Base-by-base conservation (phyloP, 371 early-diverging fungal species). In the Conidiobolus incongruus region DNA sequence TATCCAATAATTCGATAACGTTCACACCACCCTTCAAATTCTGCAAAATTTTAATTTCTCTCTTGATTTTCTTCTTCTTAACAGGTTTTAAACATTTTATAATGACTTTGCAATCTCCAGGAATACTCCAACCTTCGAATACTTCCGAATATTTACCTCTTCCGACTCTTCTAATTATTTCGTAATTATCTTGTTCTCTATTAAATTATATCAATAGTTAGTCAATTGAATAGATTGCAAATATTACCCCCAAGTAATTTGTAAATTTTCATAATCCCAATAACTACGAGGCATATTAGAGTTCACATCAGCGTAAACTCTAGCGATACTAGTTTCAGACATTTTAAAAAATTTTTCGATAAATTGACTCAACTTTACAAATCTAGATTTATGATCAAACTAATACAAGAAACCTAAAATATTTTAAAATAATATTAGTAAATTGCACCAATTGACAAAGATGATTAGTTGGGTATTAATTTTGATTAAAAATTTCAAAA, bases 71-170 rank as follows among this genome's bases (percentile, higher is more conserved):
- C 77, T 90, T 91, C 76, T 90, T 88, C 69, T 89, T 88, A 47
- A 98, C 90, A 2, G 99, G 99, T 64, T 99, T 98, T 48, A 99
- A 69, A 10, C 95, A 96, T 66, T 99, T 99, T 70, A 99, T 97
- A 51, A 97, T 84, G 59, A 90, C 86, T 54, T 81, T 76, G 47
- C 75, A 63, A 49, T 66, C 55, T 56, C 66, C 72, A 43, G 60
- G 65, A 33, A 85, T 64, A 59, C 86, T 82, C 58, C 85, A 66
- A 13, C 99, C 99, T 63, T 93, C 89, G 66, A 98, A 99, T 12
- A 98, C 99, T 59, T 98, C 98, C 2, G 95, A 95, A 72, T 99
- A 99, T 66, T 98, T 98, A 46, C 99, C 99, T 41, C 95, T 81
- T 29, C 99, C 99, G 32, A 99, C 72, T 63, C 91, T 92, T 44